Conservation (phyloP, 345 rosid species). For the Melaleuca alternifolia region DNA sequence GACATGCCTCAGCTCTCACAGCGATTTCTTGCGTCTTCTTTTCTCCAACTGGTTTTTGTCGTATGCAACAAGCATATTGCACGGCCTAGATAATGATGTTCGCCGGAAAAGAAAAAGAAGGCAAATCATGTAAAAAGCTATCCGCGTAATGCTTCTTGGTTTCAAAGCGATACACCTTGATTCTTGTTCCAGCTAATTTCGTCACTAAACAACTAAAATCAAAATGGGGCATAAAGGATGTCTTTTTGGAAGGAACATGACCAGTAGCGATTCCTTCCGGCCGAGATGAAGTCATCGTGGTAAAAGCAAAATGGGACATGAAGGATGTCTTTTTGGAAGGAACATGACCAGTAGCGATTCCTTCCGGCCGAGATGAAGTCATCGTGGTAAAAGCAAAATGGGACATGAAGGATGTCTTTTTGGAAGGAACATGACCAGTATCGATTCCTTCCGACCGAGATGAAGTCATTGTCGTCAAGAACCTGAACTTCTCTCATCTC, state of each 20-base stretch:
- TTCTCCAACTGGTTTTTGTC: background rate
- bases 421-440: background rate
- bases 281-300: too few species aligned
- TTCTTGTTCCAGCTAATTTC: background rate
- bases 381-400: too few species aligned
- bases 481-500: slow-evolving; percentile 62
- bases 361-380: too few species aligned
- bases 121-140: background rate
- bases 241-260: background rate
- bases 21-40: background rate
- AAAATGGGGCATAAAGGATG: background rate
- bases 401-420: background rate
- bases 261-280: too few species aligned
- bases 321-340: background rate
- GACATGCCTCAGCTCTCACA: background rate
- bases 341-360: background rate
- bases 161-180: background rate
- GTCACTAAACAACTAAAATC: background rate
- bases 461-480: slow-evolving; percentile 67
- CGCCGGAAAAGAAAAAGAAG: background rate
- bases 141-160: background rate
- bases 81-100: background rate
- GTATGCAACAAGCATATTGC: background rate
- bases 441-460: slow-evolving; percentile 25
- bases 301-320: too few species aligned